Evolutionary conservation across 768 basidiomycete genomes (phyloP), one percentile per base, ranked within the genome.

Genomic region (Clathrus columnatus): DNA sequence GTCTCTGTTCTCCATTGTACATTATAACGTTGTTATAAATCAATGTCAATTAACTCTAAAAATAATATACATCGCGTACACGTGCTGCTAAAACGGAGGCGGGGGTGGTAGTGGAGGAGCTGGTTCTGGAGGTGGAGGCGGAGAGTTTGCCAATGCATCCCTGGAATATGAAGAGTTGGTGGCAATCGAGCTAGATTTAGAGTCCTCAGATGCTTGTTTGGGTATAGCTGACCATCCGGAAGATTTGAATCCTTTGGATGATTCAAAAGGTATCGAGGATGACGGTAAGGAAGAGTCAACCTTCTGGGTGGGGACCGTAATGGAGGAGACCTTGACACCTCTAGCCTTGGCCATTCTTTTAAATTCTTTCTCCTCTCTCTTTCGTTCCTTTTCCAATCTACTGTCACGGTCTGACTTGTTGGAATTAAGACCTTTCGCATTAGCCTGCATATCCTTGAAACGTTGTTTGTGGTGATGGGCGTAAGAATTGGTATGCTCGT

Each of bases 401-500:
- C 79, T 62, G 77, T 85, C 59, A 87, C 85, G 16, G 82, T 61
- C 51, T 87, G 87, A 24, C 24, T 44, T 56, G 80, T 84, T 61
- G 80, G 74, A 16, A 77, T 76, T 53, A 81, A 80, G n/a, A 81
- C 64, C 51, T 61, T 70, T 18, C 63, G 69, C 10, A 49, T 82
- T 82, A 26, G 82, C 80, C 70, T 89, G 85, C 86, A 91, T 87
- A 61, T 91, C 88, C 61, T 73, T 83, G 66, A 83, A 78, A 48
- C 90, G 84, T 30, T 84, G 84, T 69, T 86, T 90, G 71, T 90
- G 89, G 62, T 88, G 86, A 63, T 91, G 88, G 0, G 87, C 86
- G 61, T 90, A 91, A 6, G 90, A 90, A 63, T 91, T 91, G 52
- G 86, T 87, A 68, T 92, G 90, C 63, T 91, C 90, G 60, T 91